Conservation (phyloP, 2,329 filamentous ascomycete genomes). For the Biscogniauxia marginata region DNA sequence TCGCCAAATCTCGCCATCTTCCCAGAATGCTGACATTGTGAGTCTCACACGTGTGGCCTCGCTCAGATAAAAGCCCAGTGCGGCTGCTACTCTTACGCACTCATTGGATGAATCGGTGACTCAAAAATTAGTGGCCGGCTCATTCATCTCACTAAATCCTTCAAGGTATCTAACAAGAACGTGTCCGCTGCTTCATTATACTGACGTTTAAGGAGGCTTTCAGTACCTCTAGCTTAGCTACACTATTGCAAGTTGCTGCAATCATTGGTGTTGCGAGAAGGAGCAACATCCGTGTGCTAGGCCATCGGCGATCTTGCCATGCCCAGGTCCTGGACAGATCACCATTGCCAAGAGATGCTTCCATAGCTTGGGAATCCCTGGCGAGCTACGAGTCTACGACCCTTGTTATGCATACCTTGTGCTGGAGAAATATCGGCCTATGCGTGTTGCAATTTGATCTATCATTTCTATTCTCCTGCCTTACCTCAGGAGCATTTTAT, state of each 20-base stretch:
- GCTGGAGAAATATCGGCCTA: not conserved
- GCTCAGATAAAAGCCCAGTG: constrained; percentile 16
- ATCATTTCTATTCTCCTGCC: not conserved
- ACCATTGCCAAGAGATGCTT: constrained; percentile 11
- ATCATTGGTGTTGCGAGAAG: not conserved
- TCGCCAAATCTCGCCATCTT: no score
- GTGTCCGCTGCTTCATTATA: not conserved
- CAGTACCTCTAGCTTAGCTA: not conserved
- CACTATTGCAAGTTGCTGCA: not conserved
- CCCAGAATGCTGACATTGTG: not conserved
- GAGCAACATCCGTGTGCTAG: not conserved
- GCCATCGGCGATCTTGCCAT: constrained; percentile 21
- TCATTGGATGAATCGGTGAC: constrained; percentile 9
- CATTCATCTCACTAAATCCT: constrained; percentile 3
- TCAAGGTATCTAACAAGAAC: not conserved
- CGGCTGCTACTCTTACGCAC: constrained; percentile 6
- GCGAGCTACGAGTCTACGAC: not conserved
- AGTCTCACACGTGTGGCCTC: not conserved
- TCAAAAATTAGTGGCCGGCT: constrained; percentile 5
- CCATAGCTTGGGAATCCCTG: not conserved
- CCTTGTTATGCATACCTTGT: not conserved
- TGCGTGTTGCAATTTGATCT: not conserved
- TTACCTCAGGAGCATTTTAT: not conserved
- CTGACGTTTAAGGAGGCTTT: not conserved
- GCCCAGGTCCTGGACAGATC: constrained; percentile 11